Base-by-base conservation (phyloP, 306 rosid species). In the Cercis canadensis region DNA sequence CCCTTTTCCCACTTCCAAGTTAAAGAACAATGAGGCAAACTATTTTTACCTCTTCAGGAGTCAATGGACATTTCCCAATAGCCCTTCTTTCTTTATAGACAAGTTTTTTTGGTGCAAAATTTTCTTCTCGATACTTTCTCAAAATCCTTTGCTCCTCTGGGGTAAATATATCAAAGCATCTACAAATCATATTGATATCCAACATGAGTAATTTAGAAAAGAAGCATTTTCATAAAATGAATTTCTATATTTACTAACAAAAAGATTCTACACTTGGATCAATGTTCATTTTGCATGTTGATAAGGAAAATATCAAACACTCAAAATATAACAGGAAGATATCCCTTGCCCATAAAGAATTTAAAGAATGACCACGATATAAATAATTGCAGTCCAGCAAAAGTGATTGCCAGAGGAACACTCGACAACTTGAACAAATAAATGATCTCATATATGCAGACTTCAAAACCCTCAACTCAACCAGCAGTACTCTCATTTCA, bases 31-130 rank as follows among this genome's bases (percentile, higher is more conserved):
- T 57, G 13, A 59, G 31, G 65, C 12, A 64, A 78, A 63, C 47
- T 55, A 52, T 24, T 19, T 58, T 83, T 81, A 95, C 99, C 99
- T 95, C 99, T 80, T 95, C 96, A 7, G 99, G 99, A 75, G 96
- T 95, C 84, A 95, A 75, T 14, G 99, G 99, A 66, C 99, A 95
- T 80, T 95, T 95, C 62, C 97, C 97, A 43, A 95, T 91, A 60
- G 99, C 97, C 81, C 99, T 87, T 84, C 99, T 89, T 81, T 89
- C 96, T 52, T 59, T 69, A 47, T 89, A 91, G 55, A 89, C 78
- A 7, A 95, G 97, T 78, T 46, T 80, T 83, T 95, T 95, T 16
- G 92, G 85, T 16, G 96, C 97, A 75, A 95, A 95, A 81, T 95
- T 91, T 73, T 87, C 90, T 71, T 77, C 72, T 61, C 97, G 92